Percentiles rank a stretch among this genome's conserved stretches.
Conservation (phyloP, 2,329 filamentous ascomycete species). For the Diaporthe vaccinii region DNA sequence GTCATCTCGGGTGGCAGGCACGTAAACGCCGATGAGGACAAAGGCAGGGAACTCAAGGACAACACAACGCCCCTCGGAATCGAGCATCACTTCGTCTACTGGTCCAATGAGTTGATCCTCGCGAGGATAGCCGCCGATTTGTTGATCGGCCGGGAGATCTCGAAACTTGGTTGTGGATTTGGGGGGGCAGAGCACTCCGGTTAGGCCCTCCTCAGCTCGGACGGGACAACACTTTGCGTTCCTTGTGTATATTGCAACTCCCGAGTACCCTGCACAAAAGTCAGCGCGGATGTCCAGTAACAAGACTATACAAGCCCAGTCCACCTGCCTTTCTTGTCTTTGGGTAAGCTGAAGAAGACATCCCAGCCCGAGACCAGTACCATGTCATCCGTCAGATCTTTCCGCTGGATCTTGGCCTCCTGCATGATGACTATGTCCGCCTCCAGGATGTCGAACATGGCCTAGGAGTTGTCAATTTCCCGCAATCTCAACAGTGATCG, state of each 20-base stretch:
- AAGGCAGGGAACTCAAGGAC: conserved; percentile 95
- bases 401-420: conserved; percentile 95
- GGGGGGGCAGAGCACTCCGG: conserved; percentile 82
- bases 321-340: conserved; percentile 85
- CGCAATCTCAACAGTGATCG: neutral
- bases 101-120: conserved; percentile 73
- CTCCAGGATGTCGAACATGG: conserved; percentile 95
- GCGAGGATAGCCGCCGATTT: conserved; percentile 90
- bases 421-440: conserved; percentile 96
- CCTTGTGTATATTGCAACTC: conserved; percentile 95
- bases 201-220: conserved; percentile 92
- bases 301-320: neutral
- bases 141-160: conserved; percentile 78
- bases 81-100: conserved; percentile 79
- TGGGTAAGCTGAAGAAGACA: conserved; percentile 93
- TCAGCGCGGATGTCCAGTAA: conserved; percentile 12
- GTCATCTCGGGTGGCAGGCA: conserved; percentile 89
- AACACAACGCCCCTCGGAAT: conserved; percentile 92
- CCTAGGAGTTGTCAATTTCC: conserved; percentile 56
- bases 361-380: conserved; percentile 96
- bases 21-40: conserved; percentile 92
- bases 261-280: conserved; percentile 81
- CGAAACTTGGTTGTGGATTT: conserved; percentile 79
- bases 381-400: conserved; percentile 95
- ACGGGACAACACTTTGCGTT: conserved; percentile 88